Evolutionary conservation across 2,329 filamentous ascomycete species (phyloP), one percentile per base, ranked within the genome.

Genomic region (Trichoderma afroharzianum): DNA sequence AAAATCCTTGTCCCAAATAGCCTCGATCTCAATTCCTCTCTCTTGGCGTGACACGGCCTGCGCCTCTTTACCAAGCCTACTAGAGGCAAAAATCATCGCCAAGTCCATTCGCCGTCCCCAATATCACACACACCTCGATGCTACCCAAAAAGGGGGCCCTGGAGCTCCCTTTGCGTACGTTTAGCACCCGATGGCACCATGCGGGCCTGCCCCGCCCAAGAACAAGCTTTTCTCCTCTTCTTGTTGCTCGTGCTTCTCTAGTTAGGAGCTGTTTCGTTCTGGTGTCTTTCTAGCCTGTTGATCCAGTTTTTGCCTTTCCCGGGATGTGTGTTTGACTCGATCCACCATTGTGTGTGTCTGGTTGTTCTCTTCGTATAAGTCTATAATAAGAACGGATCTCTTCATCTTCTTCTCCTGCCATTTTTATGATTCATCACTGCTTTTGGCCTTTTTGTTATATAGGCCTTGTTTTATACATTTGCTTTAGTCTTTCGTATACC

Each of bases 111-210:
- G 43, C 21, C 15, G 1, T 39, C 26, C 26, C 26, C 55, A 39
- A 63, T 21, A 63, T 50, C 67, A 50, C 53, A 58, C 53, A 58
- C 57, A 24, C 50, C 58, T 61, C 57, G 50, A 18, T 61, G 67
- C 33, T 69, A 69, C 67, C 67, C 30, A 61, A 69, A 61, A 53
- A 32, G 43, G 66, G 28, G 66, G 28, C 50, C 28, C 26, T 33
- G 67, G 43, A 61, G 57, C 67, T 69, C 57, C 57, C 36, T 63
- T 72, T 62, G 66, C 63, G 70, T 68, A 43, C 58, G 59, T 72
- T 63, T 68, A 68, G 70, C 63, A 68, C 33, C 57, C 70, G 64
- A 72, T 72, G 70, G 64, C 70, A 72, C 70, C 70, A 72, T 72
- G 69, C 62, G 59, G 70, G 30, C 70, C 58, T 47, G 70, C 33